phyloP scores from a whole-genome alignment of 2,329 filamentous ascomycete species.

The Alternaria incomplexa region DNA sequence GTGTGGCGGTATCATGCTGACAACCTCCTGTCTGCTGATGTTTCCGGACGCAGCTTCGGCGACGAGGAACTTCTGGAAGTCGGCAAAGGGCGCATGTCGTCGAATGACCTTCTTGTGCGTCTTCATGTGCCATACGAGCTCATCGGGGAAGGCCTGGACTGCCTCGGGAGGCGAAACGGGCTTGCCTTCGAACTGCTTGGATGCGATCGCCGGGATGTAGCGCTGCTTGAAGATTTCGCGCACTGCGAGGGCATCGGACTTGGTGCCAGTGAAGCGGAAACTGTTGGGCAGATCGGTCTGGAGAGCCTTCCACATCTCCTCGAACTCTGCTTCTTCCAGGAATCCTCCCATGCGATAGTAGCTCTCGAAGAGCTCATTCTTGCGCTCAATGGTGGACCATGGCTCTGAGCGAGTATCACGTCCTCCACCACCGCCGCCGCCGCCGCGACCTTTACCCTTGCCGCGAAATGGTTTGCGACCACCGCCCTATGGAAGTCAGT shows the following conservation, averaged over 20 bases:
- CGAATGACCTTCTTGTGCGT: conserved; percentile 95
- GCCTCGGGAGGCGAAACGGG: conserved; percentile 80
- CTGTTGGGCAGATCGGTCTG: conserved; percentile 91
- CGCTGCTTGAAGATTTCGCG: conserved; percentile 85
- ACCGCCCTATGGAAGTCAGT: conserved; percentile 33
- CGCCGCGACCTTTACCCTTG: conserved; percentile 36
- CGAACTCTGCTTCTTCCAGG: conserved; percentile 77
- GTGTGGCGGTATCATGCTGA: conserved; percentile 98
- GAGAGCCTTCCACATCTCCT: conserved; percentile 83
- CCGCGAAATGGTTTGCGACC: conserved; percentile 40
- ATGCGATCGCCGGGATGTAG: conserved; percentile 89
- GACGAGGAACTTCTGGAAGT: conserved; percentile 97
- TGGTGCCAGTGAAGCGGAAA: conserved; percentile 95
- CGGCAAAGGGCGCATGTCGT: conserved; percentile 90
- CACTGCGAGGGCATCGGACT: conserved; percentile 91
- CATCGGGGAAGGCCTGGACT: conserved; percentile 91
- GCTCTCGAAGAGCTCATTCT: conserved; percentile 82
- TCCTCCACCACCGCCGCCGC: conserved; percentile 36
- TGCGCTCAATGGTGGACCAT: conserved; percentile 68
- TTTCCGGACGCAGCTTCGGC: conserved; percentile 97
- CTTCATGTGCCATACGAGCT: conserved; percentile 96
- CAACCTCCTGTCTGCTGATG: conserved; percentile 95
- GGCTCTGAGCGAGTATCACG: conserved; percentile 40
- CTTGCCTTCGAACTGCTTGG: conserved; percentile 82
- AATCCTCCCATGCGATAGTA: conserved; percentile 79